phyloP scores from a whole-genome alignment of 1,284 basidiomycete species.

The Fomitiporia mediterranea region DNA sequence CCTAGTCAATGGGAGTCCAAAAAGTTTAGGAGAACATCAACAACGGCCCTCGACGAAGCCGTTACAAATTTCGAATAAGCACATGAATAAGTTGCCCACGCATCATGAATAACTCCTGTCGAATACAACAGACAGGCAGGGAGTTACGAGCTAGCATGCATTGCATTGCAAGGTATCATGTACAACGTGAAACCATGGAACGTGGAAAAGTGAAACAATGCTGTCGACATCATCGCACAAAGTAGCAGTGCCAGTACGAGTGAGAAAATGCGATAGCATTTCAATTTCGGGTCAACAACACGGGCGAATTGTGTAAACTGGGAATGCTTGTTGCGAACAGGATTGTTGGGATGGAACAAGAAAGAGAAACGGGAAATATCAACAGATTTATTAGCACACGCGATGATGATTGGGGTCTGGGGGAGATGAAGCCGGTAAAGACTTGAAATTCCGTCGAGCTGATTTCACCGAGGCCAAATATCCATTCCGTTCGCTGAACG shows the following conservation, averaged over 20 bases:
- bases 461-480: conserved; percentile 58
- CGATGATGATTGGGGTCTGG: neutral
- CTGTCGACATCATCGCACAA: neutral
- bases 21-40: too few species aligned
- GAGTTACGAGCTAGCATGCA: too few species aligned
- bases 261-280: neutral
- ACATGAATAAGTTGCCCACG: too few species aligned
- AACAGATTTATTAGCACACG: neutral
- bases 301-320: neutral
- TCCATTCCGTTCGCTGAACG: conserved; percentile 63
- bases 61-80: too few species aligned
- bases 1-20: too few species aligned
- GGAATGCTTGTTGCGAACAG: neutral
- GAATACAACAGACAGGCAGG: too few species aligned
- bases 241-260: neutral
- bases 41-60: too few species aligned
- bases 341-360: neutral
- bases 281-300: neutral
- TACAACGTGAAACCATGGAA: neutral
- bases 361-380: neutral
- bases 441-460: neutral
- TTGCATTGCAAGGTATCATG: conserved; percentile 8
- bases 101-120: too few species aligned
- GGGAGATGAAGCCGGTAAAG: neutral
- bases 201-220: neutral